These are phyloP conservation scores for Akebia trifoliata DNA, from an alignment of 164 flowering plant species.

Conservation along the genomic window DNA sequence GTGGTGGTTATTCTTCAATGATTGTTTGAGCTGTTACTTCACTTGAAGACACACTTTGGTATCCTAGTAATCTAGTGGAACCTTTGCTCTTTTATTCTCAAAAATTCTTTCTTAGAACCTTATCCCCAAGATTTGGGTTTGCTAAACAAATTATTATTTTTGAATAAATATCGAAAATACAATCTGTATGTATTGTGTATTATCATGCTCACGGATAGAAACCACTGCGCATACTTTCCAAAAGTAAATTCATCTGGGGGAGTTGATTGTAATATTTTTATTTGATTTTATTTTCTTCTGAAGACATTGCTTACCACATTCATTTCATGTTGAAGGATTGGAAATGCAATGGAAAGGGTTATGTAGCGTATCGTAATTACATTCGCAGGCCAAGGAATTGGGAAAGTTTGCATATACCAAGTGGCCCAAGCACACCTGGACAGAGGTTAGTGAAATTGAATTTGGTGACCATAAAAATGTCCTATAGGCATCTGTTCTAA, in stretches of 20 bases:
- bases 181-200: background rate
- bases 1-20: background rate
- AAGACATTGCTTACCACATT: conserved; percentile 5
- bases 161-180: background rate
- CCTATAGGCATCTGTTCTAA: background rate
- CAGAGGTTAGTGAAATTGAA: conserved; percentile 55
- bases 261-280: background rate
- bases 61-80: too few species aligned
- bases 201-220: background rate
- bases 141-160: too few species aligned
- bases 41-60: background rate
- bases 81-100: too few species aligned
- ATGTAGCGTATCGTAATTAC: conserved; percentile 82
- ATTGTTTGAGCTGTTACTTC: background rate
- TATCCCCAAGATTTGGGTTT: too few species aligned
- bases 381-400: conserved; percentile 84
- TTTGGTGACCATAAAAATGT: background rate
- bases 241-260: background rate
- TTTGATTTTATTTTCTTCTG: background rate
- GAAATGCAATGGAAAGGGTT: conserved; percentile 95
- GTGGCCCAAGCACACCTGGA: conserved; percentile 82
- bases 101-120: too few species aligned
- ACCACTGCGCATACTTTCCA: background rate
- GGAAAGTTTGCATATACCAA: conserved; percentile 55
- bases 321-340: conserved; percentile 63